These are phyloP conservation scores for Neolentinus lepideus DNA, from an alignment of 1,284 basidiomycete genomes.

Conservation along the genomic window DNA sequence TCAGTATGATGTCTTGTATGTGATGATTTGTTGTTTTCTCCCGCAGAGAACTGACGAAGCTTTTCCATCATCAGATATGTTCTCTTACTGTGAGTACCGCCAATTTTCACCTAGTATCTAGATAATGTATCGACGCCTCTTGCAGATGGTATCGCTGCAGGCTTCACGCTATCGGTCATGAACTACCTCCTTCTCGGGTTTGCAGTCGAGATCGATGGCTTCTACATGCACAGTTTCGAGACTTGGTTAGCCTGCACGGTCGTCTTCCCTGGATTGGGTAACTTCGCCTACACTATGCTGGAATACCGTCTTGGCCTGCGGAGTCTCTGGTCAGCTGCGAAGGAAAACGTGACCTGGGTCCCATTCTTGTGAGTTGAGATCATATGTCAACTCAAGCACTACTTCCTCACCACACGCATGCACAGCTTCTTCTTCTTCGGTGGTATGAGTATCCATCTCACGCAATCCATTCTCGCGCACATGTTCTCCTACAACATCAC, in stretches of 20 bases:
- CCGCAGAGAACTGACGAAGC: background rate
- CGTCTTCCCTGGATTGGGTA: slow-evolving; percentile 71
- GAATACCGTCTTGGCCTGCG: slow-evolving; percentile 72
- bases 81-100: slow-evolving; percentile 65
- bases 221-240: slow-evolving; percentile 66
- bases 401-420: slow-evolving; percentile 9
- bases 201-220: slow-evolving; percentile 59
- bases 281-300: slow-evolving; percentile 61
- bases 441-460: slow-evolving; percentile 69
- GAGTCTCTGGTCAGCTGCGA: slow-evolving; percentile 40
- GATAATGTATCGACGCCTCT: background rate
- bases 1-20: slow-evolving; percentile 70
- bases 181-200: slow-evolving; percentile 73
- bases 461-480: slow-evolving; percentile 72
- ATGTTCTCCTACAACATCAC: slow-evolving; percentile 80
- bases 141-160: slow-evolving; percentile 67
- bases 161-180: slow-evolving; percentile 52
- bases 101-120: background rate
- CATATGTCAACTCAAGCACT: background rate
- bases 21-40: slow-evolving; percentile 15
- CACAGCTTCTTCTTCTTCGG: slow-evolving; percentile 81
- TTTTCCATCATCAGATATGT: slow-evolving; percentile 57
- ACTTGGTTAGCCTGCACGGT: slow-evolving; percentile 73
- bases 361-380: slow-evolving; percentile 66
- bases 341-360: slow-evolving; percentile 70